A percentile compares a stretch with the other conserved stretches of the same genome.
These are phyloP conservation scores for Candida pseudoglaebosa DNA, from an alignment of 805 yeast genomes.

Conservation along the genomic window DNA sequence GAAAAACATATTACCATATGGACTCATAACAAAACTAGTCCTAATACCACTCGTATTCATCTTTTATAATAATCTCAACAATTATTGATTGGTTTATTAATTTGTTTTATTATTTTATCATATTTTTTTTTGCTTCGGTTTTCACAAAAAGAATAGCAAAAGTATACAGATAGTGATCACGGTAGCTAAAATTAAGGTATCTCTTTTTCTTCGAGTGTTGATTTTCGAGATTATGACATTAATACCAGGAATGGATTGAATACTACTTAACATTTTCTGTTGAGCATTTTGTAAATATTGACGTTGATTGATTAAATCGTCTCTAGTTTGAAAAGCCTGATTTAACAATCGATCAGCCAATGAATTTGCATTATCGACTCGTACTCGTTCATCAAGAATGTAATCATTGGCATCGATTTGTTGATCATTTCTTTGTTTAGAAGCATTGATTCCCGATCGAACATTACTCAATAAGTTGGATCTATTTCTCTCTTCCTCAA, in stretches of 20 bases:
- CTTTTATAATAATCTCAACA: too few relatives aligned
- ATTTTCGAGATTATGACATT: slow-evolving; percentile 72
- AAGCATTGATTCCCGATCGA: slow-evolving; percentile 72
- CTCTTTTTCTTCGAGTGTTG: slow-evolving; percentile 84
- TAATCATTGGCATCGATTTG: slow-evolving; percentile 57
- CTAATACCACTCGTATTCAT: too few relatives aligned
- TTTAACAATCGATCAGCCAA: slow-evolving; percentile 74
- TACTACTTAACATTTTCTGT: slow-evolving; percentile 53
- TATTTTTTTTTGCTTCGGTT: background rate
- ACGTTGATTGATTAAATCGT: slow-evolving; percentile 74
- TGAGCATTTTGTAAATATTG: slow-evolving; percentile 60
- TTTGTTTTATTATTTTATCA: too few relatives aligned
- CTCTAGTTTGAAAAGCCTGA: slow-evolving; percentile 89
- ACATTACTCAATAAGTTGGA: slow-evolving; percentile 71
- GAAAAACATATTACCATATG: too few relatives aligned
- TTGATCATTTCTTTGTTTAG: slow-evolving; percentile 37
- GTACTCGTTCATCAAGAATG: slow-evolving; percentile 67
- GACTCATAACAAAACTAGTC: too few relatives aligned
- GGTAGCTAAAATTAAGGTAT: slow-evolving; percentile 75
- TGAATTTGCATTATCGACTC: slow-evolving; percentile 69
- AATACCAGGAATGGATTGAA: slow-evolving; percentile 78
- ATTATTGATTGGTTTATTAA: background rate
- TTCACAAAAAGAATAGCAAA: slow-evolving; percentile 51
- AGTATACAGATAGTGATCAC: slow-evolving; percentile 72
- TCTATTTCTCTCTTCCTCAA: slow-evolving; percentile 73